Evolutionary conservation across 2,329 filamentous ascomycete genomes (phyloP), one percentile per base, ranked within the genome.

Genomic region (Paecilomyces sp.): DNA sequence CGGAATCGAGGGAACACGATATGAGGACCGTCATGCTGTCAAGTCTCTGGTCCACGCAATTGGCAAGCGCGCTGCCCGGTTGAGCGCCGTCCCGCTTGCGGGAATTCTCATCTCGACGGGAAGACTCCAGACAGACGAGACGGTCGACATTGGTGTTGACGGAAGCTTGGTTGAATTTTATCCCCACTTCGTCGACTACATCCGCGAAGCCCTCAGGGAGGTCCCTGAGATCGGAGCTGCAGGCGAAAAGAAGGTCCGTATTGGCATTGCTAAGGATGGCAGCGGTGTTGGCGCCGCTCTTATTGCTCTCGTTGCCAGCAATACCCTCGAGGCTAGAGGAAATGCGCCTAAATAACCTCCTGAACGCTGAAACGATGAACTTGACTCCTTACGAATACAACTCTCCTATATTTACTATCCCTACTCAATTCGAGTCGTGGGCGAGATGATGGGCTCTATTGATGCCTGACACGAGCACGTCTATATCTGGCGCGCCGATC

Each of bases 201-300:
- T 97, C 63, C 85, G 92, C 63, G 90, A 96, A 71, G 90, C 90
- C 6, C 81, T 97, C 61, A 80, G 86, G 56, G 86, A 85, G 59
- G 86, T 96, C 57, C 83, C 91, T 15, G 86, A 88, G 62, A 89
- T 97, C 67, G 93, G 93, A 3, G 78, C 81, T 54, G 80, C 83
- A 60, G 92, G 92, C 11, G 92, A 95, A 65, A 88, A 90, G 77
- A 90, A 87, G 76, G 90, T 99, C 65, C 84, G 91, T 60, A 97
- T 99, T 69, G 94, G 93, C 24, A 94, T 97, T 70, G 94, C 94
- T 63, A 97, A 96, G 82, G 94, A 99, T 73, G 94, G 94, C 55
- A 94, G 90, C 64, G 94, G 91, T 63, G 90, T 96, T n/a, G 94
- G 94, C 57, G 94, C 94, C 2, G 94, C 94, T 50, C 79, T 99